Conservation (phyloP, 164 flowering plant species). For the Amborella trichopoda region DNA sequence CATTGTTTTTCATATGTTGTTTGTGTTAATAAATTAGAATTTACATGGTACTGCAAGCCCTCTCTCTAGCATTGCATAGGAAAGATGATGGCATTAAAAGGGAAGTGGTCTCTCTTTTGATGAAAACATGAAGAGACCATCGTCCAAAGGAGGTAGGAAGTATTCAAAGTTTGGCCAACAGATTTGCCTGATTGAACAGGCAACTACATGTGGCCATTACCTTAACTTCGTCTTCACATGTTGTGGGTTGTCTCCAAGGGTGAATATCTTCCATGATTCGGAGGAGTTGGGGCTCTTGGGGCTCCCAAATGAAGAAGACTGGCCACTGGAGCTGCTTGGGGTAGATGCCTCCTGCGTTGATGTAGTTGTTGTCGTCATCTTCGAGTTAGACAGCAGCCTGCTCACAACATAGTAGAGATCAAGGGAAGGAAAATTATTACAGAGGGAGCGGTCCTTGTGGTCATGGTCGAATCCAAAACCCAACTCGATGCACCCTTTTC, state of each 20-base stretch:
- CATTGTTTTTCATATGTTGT: too few species aligned
- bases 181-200: slow-evolving; percentile 71
- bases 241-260: slow-evolving; percentile 71
- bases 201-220: slow-evolving; percentile 88
- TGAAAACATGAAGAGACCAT: too few species aligned
- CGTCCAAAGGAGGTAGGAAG: too few species aligned
- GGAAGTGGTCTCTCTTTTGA: too few species aligned
- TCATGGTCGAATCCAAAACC: slow-evolving; percentile 84
- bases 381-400: slow-evolving; percentile 30
- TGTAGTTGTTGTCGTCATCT: neutral
- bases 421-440: slow-evolving; percentile 71
- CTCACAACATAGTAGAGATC: slow-evolving; percentile 82
- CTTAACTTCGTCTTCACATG: slow-evolving; percentile 74
- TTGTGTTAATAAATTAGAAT: too few species aligned
- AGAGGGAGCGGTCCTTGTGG: slow-evolving; percentile 37
- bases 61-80: too few species aligned
- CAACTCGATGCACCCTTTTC: slow-evolving; percentile 75
- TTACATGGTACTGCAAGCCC: too few species aligned
- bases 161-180: too few species aligned
- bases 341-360: neutral
- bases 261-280: slow-evolving; percentile 63
- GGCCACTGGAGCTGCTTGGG: slow-evolving; percentile 12
- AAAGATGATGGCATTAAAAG: too few species aligned
- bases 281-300: slow-evolving; percentile 31
- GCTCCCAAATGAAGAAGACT: slow-evolving; percentile 21